Conservation (phyloP, 768 basidiomycete species). For the Lyophyllum semitale region DNA sequence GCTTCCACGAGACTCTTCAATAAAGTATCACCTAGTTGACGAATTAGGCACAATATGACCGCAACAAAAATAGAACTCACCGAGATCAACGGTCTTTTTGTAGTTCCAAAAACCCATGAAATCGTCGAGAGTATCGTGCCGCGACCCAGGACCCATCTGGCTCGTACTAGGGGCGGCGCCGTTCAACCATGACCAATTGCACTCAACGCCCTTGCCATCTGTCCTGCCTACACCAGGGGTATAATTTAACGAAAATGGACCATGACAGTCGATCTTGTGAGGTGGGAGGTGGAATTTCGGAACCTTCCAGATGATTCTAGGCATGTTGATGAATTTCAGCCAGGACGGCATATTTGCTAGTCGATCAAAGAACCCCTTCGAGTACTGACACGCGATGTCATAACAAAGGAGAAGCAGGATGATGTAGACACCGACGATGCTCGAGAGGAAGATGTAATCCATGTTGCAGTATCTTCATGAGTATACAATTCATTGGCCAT, state of each 20-base stretch:
- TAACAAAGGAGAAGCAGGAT: slow-evolving; percentile 22
- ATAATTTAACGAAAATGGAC: slow-evolving; percentile 18
- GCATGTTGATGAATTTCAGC: background rate
- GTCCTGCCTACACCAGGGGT: background rate
- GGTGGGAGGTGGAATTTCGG: no score
- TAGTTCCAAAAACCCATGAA: slow-evolving; percentile 23
- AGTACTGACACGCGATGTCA: slow-evolving; percentile 35
- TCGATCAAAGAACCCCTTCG: slow-evolving; percentile 17
- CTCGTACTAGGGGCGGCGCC: slow-evolving; percentile 10
- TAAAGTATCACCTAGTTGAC: no score
- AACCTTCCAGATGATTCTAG: background rate
- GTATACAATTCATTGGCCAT: background rate
- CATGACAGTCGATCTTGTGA: background rate
- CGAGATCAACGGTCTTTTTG: slow-evolving; percentile 15
- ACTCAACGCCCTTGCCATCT: slow-evolving; percentile 18
- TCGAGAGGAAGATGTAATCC: background rate
- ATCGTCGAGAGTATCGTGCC: slow-evolving; percentile 26
- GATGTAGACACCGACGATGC: background rate
- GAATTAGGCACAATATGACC: no score
- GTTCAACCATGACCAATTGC: slow-evolving; percentile 30
- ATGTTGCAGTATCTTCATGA: background rate
- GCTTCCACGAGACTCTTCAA: no score
- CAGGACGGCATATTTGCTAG: slow-evolving; percentile 8
- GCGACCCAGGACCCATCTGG: slow-evolving; percentile 21
- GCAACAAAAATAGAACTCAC: no score